These are phyloP conservation scores for Geotrichum candidum DNA, from an alignment of 1,139 yeast genomes.

Conservation along the genomic window DNA sequence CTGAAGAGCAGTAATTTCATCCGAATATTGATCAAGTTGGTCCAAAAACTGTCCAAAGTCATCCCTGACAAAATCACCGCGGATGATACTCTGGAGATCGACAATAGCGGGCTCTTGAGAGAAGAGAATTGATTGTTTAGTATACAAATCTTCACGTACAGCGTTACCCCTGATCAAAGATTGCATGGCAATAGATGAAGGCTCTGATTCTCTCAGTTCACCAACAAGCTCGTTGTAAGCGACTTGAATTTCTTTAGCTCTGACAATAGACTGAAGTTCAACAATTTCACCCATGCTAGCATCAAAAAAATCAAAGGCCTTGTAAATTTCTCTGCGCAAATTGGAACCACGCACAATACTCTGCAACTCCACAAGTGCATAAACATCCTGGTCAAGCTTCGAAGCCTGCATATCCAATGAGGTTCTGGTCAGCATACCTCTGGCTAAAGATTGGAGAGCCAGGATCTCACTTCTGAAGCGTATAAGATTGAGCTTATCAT, in stretches of 20 bases:
- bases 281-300: constrained; percentile 52
- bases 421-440: constrained; percentile 46
- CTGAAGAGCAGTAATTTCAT: constrained; percentile 43
- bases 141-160: constrained; percentile 2
- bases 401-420: constrained; percentile 44
- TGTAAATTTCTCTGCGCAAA: constrained; percentile 37
- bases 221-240: constrained; percentile 46
- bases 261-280: constrained; percentile 65
- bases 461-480: constrained; percentile 25
- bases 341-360: constrained; percentile 44
- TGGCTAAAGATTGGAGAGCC: constrained; percentile 40
- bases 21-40: constrained; percentile 27
- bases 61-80: constrained; percentile 30
- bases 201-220: constrained; percentile 8
- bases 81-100: constrained; percentile 26
- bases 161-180: constrained; percentile 45
- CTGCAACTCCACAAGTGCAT: constrained; percentile 44
- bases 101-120: constrained; percentile 10
- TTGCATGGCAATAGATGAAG: constrained; percentile 37
- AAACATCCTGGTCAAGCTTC: constrained; percentile 45
- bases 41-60: constrained; percentile 20
- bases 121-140: not conserved
- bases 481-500: constrained; percentile 12
- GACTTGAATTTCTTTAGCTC: constrained; percentile 58
- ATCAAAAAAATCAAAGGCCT: constrained; percentile 48